Evolutionary conservation across 1,284 basidiomycete species (phyloP), one percentile per base, ranked within the genome.

Genomic region (Cyathus pygmaeus): DNA sequence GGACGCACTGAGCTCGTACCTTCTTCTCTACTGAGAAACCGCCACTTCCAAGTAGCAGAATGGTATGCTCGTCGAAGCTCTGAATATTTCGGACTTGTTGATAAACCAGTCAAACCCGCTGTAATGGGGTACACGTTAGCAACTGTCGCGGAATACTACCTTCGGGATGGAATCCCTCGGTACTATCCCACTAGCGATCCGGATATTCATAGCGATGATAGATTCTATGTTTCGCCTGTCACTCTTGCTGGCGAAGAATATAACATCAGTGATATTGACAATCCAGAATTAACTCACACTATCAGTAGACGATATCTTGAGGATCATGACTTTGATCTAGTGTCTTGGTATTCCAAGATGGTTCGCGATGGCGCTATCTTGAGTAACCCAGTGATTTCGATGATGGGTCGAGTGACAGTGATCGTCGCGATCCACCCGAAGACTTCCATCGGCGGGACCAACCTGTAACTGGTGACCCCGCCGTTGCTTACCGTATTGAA

Each of bases 341-440:
- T 55, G 21, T 24, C 19, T 29, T 59, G 57, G 57, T 31, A 54
- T 10, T 30, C 13, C 3, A 41, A 47, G 51, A 27, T 54, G 4
- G 31, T 39, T 83, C 1, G 44, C 64, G 0, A 56, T 69, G 36
- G 57, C 59, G 7, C 57, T 66, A 4, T 63, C 65, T 17, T 7
- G 9, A 42, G 13, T 19, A 9, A 4, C 39, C 39, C n/a, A 42
- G n/a, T 42, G 39, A 42, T 19, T 19, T 11, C n/a, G 4, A 11
- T 36, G 33, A 42, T n/a, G n/a, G n/a, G n/a, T n/a, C n/a, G n/a
- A n/a, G n/a, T n/a, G n/a, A n/a, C n/a, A n/a, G n/a, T n/a, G n/a
- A n/a, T n/a, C n/a, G n/a, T n/a, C n/a, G n/a, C n/a, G n/a, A n/a
- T n/a, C n/a, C n/a, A n/a, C n/a, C n/a, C n/a, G n/a, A n/a, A n/a